Evolutionary conservation across 1,139 yeast species (phyloP).

Genomic region (Lodderomyces theae): DNA sequence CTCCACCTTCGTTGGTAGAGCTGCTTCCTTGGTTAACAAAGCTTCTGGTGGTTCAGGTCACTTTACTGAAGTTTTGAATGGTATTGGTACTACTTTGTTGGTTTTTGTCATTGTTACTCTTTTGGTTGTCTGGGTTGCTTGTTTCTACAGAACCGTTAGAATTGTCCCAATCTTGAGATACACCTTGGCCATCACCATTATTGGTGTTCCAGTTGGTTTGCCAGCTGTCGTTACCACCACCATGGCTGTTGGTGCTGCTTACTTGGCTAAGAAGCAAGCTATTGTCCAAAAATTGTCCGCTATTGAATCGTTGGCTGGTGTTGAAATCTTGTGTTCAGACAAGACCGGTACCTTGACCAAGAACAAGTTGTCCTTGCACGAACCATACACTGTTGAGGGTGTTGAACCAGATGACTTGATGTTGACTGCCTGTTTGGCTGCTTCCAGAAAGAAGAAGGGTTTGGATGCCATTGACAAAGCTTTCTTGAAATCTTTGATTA

Average conservation of each 20-base stretch:
- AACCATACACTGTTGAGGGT: conserved; percentile 99
- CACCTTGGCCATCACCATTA: conserved; percentile 93
- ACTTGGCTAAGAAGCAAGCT: conserved; percentile 97
- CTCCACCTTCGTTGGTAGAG: conserved; percentile 88
- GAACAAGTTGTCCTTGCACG: conserved; percentile 94
- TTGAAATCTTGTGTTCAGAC: conserved; percentile 97
- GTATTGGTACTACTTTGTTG: conserved; percentile 91
- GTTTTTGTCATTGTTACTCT: conserved; percentile 87
- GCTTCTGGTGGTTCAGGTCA: conserved; percentile 95
- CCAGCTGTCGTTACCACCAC: conserved; percentile 99
- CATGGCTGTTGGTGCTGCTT: conserved; percentile 99
- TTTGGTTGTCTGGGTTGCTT: conserved; percentile 88
- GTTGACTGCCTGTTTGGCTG: conserved; percentile 98
- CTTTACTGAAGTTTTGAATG: conserved; percentile 96
- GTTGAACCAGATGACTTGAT: conserved; percentile 95
- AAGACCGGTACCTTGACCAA: conserved; percentile 99
- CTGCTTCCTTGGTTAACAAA: conserved; percentile 94
- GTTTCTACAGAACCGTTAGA: conserved; percentile 90
- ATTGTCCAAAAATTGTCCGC: conserved; percentile 98
- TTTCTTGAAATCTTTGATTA: conserved; percentile 84
- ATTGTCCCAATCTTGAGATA: conserved; percentile 91
- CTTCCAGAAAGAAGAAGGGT: conserved; percentile 98
- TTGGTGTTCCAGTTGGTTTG: conserved; percentile 99
- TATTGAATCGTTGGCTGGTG: conserved; percentile 98
- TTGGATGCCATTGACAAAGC: conserved; percentile 97